Conservation (phyloP, 306 rosid species). For the Mucuna pruriens region DNA sequence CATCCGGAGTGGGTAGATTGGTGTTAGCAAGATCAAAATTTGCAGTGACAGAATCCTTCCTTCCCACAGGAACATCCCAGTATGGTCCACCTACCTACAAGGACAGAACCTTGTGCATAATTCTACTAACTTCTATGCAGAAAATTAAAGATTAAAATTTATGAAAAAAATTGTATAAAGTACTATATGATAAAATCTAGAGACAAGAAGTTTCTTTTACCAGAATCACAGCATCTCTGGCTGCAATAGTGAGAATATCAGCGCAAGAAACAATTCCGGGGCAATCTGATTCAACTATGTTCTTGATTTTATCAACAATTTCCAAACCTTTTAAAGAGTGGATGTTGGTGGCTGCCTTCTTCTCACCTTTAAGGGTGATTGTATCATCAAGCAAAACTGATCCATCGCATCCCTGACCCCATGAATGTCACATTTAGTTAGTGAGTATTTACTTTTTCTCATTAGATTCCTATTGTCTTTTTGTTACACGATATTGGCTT, state of each 20-base stretch:
- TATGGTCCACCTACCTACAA: constrained; percentile 95
- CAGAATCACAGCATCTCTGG: constrained; percentile 95
- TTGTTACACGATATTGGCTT: not conserved
- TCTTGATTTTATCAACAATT: constrained; percentile 75
- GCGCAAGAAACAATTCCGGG: constrained; percentile 92
- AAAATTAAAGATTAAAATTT: not conserved
- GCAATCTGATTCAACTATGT: constrained; percentile 86
- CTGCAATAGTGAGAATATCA: constrained; percentile 95
- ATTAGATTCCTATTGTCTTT: not conserved
- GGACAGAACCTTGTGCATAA: constrained; percentile 4
- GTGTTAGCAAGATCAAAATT: constrained; percentile 60
- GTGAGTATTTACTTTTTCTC: not conserved
- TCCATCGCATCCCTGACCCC: constrained; percentile 87
- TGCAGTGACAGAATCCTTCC: constrained; percentile 86
- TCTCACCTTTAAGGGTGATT: constrained; percentile 78
- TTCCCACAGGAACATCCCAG: constrained; percentile 97
- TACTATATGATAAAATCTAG: not conserved
- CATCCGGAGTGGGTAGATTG: constrained; percentile 70
- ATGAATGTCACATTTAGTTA: not conserved
- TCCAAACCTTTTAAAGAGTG: constrained; percentile 72
- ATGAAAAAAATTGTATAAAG: not conserved
- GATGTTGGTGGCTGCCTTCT: constrained; percentile 66
- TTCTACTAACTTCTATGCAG: not conserved
- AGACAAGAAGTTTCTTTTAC: constrained; percentile 43
- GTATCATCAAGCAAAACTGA: constrained; percentile 88